Base-by-base conservation (phyloP, 768 basidiomycete species). In the Sporobolomyces pararoseus region DNA sequence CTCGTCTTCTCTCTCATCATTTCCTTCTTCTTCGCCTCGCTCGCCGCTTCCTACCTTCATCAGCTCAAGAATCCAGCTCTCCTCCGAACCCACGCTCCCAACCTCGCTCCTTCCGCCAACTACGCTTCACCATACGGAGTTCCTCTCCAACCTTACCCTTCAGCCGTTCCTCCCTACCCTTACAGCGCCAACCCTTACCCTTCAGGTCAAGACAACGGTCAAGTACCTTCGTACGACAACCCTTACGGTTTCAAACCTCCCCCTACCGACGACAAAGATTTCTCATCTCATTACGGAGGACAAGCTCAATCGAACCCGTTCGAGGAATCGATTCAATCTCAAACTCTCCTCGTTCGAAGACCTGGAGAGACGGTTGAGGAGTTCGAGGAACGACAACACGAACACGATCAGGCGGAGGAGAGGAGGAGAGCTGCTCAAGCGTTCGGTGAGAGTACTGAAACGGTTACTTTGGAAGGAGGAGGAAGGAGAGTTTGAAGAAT, bases 51-150 rank as follows among this genome's bases (percentile, higher is more conserved):
- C 1, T 73, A 60, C 64, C 57, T 73, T 1, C 65, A 71, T 57
- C 73, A 71, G 35, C 69, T 74, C 14, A 47, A 68, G 66, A 71
- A 74, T 60, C 69, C 69, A 1, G 34, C 37, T 7, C 46, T 54
- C 47, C 52, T 70, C 14, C 69, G 69, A 19, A 70, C 64, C 13
- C 69, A 70, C n/a, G 37, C n/a, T 13, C 49, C 65, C 14, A 17
- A 39, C 42, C 29, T n/a, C 50, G 60, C 64, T 32, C 47, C 63
- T 39, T 70, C 69, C 17, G 31, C 52, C 16, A 34, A 32, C 49
- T 70, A 70, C 63, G 68, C 68, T 34, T 34, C 54, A 4, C 58
- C 58, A 13, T 61, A 61, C 31, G 59, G 59, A 32, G 44, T 61
- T 21, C 44, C 59, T 6, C 59, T 61, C 31, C 29, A 61, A 35